Percentiles rank a stretch among this genome's conserved stretches.
Conservation (phyloP, 345 rosid genomes). For the Zanthoxylum bungeanum region DNA sequence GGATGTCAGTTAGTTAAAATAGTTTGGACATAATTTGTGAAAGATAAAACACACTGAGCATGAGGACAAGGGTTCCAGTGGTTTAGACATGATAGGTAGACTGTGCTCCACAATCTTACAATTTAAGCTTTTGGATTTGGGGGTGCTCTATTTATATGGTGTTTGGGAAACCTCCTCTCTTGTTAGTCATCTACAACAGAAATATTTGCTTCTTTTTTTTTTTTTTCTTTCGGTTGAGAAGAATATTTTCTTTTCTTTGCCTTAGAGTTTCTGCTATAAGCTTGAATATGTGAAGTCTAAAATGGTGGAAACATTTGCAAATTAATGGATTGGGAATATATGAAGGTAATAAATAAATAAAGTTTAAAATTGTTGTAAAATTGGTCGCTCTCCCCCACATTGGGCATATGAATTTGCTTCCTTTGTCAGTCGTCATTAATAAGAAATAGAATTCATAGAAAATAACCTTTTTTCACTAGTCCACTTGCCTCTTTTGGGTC, state of each 20-base stretch:
- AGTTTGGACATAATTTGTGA: background rate
- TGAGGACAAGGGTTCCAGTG: background rate
- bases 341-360: background rate
- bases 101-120: background rate
- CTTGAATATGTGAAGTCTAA: background rate
- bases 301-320: background rate
- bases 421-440: background rate
- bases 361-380: background rate
- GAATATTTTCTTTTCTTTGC: background rate
- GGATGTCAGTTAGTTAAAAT: background rate
- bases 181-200: background rate
- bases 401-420: background rate
- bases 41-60: background rate
- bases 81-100: background rate
- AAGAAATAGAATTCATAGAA: background rate
- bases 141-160: background rate
- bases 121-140: background rate
- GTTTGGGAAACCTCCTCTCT: background rate
- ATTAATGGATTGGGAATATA: background rate
- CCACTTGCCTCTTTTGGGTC: background rate
- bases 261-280: background rate
- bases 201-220: too few species aligned
- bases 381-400: background rate
- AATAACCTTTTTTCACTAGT: background rate
- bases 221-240: too few species aligned